phyloP scores from a whole-genome alignment of 495 filamentous ascomycete genomes.

The Penicillium angulare region DNA sequence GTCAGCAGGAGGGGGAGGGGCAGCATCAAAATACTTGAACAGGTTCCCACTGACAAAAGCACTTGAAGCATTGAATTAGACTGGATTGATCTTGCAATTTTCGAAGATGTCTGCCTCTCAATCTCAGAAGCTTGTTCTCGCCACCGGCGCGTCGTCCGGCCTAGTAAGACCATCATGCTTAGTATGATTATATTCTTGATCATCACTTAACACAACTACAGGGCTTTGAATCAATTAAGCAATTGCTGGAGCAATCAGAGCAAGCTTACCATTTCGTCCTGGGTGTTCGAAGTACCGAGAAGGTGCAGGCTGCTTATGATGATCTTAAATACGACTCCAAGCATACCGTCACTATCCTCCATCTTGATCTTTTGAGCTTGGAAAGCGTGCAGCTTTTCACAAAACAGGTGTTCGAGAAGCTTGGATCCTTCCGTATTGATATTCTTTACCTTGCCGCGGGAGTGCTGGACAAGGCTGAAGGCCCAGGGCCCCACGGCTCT shows the following conservation, averaged over 20 bases:
- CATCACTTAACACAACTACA: constrained; percentile 10
- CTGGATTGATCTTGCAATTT: neutral
- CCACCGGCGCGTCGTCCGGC: constrained; percentile 30
- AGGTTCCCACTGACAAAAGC: neutral
- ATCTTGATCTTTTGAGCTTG: constrained; percentile 22
- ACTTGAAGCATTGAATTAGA: neutral
- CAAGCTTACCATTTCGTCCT: constrained; percentile 27
- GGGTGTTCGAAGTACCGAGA: constrained; percentile 23
- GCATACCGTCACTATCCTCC: constrained; percentile 20
- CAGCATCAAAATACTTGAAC: too few species aligned
- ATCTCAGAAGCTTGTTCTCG: constrained; percentile 21
- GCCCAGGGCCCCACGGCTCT: constrained; percentile 26
- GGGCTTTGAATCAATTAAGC: constrained; percentile 32
- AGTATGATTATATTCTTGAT: neutral
- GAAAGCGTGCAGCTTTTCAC: constrained; percentile 26
- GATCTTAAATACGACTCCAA: constrained; percentile 22
- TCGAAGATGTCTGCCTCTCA: constrained; percentile 9
- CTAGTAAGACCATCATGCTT: constrained; percentile 14
- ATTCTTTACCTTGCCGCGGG: constrained; percentile 25
- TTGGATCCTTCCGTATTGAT: constrained; percentile 17
- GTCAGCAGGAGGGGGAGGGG: too few species aligned
- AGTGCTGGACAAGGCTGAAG: constrained; percentile 14
- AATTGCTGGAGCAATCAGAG: constrained; percentile 22
- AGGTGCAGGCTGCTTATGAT: constrained; percentile 19
- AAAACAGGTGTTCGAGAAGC: constrained; percentile 17